A percentile compares a stretch with the other conserved stretches of the same genome.
These are phyloP conservation scores for Apiospora pterosperma DNA, from an alignment of 2,329 filamentous ascomycete genomes.

Conservation along the genomic window DNA sequence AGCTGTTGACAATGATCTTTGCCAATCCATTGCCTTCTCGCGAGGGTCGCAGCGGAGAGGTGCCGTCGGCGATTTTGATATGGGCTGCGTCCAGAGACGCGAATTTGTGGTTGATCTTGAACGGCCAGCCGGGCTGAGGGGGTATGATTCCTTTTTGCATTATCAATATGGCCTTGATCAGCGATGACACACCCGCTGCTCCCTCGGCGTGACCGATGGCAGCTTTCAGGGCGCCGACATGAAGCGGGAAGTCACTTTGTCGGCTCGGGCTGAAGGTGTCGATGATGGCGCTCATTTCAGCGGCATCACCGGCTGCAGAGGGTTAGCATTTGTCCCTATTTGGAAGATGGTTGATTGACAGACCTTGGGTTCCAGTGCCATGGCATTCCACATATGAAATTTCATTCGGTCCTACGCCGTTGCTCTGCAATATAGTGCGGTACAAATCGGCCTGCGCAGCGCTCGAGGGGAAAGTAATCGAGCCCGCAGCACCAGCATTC, in stretches of 20 bases:
- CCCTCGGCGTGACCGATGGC: slow-evolving; percentile 26
- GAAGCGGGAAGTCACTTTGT: slow-evolving; percentile 6
- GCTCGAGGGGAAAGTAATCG: slow-evolving; percentile 34
- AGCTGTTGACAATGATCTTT: slow-evolving; percentile 25
- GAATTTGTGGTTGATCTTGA: slow-evolving; percentile 19
- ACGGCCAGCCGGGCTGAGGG: slow-evolving; percentile 25
- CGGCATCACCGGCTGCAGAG: slow-evolving; percentile 26
- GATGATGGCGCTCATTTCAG: slow-evolving; percentile 16
- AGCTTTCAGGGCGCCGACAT: slow-evolving; percentile 22
- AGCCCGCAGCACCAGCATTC: slow-evolving; percentile 29
- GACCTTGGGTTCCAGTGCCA: slow-evolving; percentile 33
- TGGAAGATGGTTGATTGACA: background rate
- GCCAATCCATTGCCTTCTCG: slow-evolving; percentile 12
- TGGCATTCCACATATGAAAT: slow-evolving; percentile 29
- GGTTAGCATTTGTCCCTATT: background rate
- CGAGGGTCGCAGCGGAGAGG: slow-evolving; percentile 5
- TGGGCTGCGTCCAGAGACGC: slow-evolving; percentile 8
- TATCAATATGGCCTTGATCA: slow-evolving; percentile 27
- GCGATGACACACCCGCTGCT: slow-evolving; percentile 18
- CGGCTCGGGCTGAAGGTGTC: slow-evolving; percentile 15
- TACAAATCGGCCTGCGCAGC: slow-evolving; percentile 23
- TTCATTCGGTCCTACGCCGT: slow-evolving; percentile 11
- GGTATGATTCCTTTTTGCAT: slow-evolving; percentile 21
- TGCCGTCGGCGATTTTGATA: slow-evolving; percentile 8
- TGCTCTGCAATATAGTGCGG: slow-evolving; percentile 21